Conservation (phyloP, 2,329 filamentous ascomycete species). For the Onygenales sp. region DNA sequence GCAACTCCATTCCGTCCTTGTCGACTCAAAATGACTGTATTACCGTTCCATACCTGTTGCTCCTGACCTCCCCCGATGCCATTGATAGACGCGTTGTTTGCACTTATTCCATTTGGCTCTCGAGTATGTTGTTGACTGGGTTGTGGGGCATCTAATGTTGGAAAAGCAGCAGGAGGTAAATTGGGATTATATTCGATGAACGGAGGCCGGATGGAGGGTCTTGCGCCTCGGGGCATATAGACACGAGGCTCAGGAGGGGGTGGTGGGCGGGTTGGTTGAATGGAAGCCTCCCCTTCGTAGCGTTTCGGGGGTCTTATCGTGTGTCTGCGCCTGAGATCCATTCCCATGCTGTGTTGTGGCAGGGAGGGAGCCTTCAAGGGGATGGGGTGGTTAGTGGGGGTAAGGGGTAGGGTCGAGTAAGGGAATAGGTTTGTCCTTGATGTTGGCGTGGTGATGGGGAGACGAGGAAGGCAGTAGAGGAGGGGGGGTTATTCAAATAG, state of each 20-base stretch:
- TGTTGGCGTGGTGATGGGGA: slow-evolving; percentile 1
- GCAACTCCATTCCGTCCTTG: no score
- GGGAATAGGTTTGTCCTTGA: not conserved
- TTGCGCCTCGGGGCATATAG: slow-evolving; percentile 9
- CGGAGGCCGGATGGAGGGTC: slow-evolving; percentile 7
- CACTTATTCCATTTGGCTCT: no score
- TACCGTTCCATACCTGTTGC: no score
- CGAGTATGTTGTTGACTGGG: no score
- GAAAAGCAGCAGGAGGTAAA: slow-evolving; percentile 33
- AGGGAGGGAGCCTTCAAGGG: not conserved
- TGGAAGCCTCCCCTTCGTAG: slow-evolving; percentile 19
- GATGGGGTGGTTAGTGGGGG: not conserved
- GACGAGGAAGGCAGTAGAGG: not conserved
- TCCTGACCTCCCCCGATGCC: no score
- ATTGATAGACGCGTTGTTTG: no score
- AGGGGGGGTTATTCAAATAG: not conserved
- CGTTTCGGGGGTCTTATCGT: slow-evolving; percentile 21
- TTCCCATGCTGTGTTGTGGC: not conserved
- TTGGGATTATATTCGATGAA: slow-evolving; percentile 29
- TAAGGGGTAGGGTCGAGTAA: not conserved
- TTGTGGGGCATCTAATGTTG: slow-evolving; percentile 20
- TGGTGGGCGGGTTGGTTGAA: slow-evolving; percentile 9
- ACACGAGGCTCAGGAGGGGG: slow-evolving; percentile 4
- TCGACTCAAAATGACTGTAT: no score
- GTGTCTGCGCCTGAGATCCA: slow-evolving; percentile 22